Conservation (phyloP, 2,329 filamentous ascomycete genomes). For the Colletotrichum chlorophyti region DNA sequence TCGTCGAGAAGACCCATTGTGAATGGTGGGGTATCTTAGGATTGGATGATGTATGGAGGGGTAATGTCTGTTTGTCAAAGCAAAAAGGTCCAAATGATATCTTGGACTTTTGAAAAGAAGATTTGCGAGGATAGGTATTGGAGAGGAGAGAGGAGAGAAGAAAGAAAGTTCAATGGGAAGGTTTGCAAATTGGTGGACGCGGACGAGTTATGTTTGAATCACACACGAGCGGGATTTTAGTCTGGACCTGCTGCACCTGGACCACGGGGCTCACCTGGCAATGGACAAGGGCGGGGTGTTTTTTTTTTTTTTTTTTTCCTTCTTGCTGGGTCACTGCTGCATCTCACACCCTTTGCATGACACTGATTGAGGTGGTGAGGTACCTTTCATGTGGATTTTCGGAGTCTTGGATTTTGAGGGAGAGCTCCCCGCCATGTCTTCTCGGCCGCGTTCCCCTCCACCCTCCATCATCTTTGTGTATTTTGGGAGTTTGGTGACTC, state of each 20-base stretch:
- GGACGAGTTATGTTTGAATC: conserved; percentile 27
- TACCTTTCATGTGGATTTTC: too few species aligned
- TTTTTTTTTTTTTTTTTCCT: too few species aligned
- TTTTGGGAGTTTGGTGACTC: too few species aligned
- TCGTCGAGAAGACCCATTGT: conserved; percentile 43
- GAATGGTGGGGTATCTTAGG: conserved; percentile 25
- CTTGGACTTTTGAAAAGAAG: neutral
- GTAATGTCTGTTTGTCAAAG: conserved; percentile 13
- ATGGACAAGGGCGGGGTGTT: neutral
- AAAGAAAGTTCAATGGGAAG: neutral
- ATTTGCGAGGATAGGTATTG: neutral
- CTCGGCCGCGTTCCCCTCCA: too few species aligned
- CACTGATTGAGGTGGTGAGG: neutral
- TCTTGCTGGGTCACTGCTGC: conserved; percentile 9
- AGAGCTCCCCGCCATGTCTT: too few species aligned
- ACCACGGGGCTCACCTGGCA: neutral
- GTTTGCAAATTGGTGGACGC: conserved; percentile 12
- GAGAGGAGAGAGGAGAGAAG: neutral
- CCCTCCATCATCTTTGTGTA: too few species aligned
- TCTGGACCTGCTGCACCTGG: conserved; percentile 19
- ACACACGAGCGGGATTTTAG: conserved; percentile 28
- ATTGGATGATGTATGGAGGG: neutral
- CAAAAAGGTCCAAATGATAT: neutral
- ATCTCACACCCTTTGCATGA: neutral
- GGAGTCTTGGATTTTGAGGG: too few species aligned